A percentile compares a stretch with the other conserved stretches of the same genome.
Evolutionary conservation across 371 early-diverging fungal species (phyloP).

Genomic region (Zopfochytrium polystomum): DNA sequence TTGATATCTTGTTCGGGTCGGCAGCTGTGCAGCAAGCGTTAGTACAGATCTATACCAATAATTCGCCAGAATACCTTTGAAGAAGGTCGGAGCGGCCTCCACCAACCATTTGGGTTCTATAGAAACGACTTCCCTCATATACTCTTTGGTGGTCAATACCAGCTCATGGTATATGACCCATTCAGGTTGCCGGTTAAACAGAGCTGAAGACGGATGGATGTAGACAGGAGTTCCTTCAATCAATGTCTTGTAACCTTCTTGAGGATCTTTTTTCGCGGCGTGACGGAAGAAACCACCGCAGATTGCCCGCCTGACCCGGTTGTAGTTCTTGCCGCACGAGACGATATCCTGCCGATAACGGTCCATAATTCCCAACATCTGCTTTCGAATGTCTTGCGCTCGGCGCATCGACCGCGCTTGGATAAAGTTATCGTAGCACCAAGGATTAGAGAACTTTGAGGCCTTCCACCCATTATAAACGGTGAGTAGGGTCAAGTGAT

Average conservation of each 20-base stretch:
- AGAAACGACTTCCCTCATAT: slow-evolving; percentile 94
- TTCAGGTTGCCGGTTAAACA: slow-evolving; percentile 95
- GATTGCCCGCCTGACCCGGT: slow-evolving; percentile 83
- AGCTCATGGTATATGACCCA: slow-evolving; percentile 98
- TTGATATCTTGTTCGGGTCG: slow-evolving; percentile 86
- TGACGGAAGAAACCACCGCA: slow-evolving; percentile 93
- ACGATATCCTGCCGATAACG: slow-evolving; percentile 89
- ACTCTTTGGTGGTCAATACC: slow-evolving; percentile 95
- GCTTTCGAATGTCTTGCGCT: slow-evolving; percentile 92
- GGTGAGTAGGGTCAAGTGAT: slow-evolving; percentile 93
- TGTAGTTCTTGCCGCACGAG: slow-evolving; percentile 89
- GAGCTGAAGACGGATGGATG: slow-evolving; percentile 94
- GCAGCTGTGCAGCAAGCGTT: slow-evolving; percentile 41
- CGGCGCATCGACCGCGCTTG: slow-evolving; percentile 86
- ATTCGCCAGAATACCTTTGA: slow-evolving; percentile 67
- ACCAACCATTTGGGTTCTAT: slow-evolving; percentile 97
- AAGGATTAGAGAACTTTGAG: slow-evolving; percentile 81
- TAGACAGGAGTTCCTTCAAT: slow-evolving; percentile 97
- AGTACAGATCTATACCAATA: no score
- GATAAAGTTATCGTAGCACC: slow-evolving; percentile 98
- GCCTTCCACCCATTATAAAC: slow-evolving; percentile 95
- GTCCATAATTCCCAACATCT: slow-evolving; percentile 95
- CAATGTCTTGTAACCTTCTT: slow-evolving; percentile 96
- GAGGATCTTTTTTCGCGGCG: slow-evolving; percentile 95
- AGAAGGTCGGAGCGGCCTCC: slow-evolving; percentile 96